Base-by-base conservation (phyloP, 441 rosid species). In the Arabidopsis lyrata region DNA sequence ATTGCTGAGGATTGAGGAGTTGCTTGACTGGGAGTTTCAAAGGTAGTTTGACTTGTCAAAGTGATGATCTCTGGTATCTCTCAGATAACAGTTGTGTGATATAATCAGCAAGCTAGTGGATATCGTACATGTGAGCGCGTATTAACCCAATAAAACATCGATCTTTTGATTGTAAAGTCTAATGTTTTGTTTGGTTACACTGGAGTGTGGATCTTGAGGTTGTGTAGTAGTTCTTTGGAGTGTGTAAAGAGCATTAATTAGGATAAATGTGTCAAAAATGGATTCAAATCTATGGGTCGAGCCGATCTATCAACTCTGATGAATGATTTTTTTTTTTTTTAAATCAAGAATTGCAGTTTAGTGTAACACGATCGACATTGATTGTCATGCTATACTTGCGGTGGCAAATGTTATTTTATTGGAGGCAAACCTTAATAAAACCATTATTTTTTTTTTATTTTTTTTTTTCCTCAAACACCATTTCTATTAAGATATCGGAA, bases 1-100 rank as follows among this genome's bases (percentile, higher is more conserved):
- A 72, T 76, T 45, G 20, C 0, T 18, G 20, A 18, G 20, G 20
- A 18, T 18, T 18, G 20, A 18, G 20, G 20, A 18, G 20, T 18
- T 18, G 20, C 20, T 18, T 18, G 20, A 18, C 20, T 18, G 20
- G 20, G 20, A 18, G 20, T 18, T 18, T 18, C 20, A 18, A 57
- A 54, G 74, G 53, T 47, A 41, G 49, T 22, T 18, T 70, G 60
- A 36, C 60, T 52, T 54, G 53, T 56, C 71, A 45, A 38, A 76
- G 22, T 74, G 48, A 56, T 62, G 61, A 76, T 70, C 61, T 76
- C 13, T 70, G 79, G 80, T 62, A 70, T 70, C 66, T 76, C 47
- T 76, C 72, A 70, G 29, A 64, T 76, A 18, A 56, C 38, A 56
- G 16, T 66, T 2, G 73, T 32, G 18, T 73, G 41, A 73, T 45